phyloP scores from a whole-genome alignment of 2,329 filamentous ascomycete species.

The Dactylellina haptotyla region DNA sequence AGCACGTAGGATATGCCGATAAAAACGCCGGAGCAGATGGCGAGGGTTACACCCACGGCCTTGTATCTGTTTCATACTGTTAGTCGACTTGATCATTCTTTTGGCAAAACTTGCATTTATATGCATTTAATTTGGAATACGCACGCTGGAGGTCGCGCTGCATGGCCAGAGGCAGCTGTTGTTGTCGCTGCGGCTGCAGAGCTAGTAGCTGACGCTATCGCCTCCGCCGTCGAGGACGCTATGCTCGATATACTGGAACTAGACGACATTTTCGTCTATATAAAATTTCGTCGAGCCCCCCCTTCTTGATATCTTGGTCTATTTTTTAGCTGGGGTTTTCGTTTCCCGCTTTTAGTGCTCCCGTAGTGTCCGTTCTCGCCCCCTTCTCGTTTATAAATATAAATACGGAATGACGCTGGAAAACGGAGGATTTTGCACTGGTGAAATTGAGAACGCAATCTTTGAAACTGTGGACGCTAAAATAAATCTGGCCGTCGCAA shows the following conservation, averaged over 20 bases:
- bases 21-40: slow-evolving; percentile 86
- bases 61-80: slow-evolving; percentile 71
- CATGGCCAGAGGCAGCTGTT: not conserved
- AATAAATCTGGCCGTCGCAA: slow-evolving; percentile 38
- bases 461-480: slow-evolving; percentile 11
- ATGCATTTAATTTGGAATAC: not conserved
- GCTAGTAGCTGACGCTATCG: slow-evolving; percentile 29
- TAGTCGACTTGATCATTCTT: slow-evolving; percentile 4
- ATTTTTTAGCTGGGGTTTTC: slow-evolving; percentile 17
- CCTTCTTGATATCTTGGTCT: too few relatives aligned
- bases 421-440: not conserved
- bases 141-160: slow-evolving; percentile 36
- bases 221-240: slow-evolving; percentile 18
- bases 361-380: slow-evolving; percentile 6
- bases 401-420: not conserved
- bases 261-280: slow-evolving; percentile 6
- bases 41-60: slow-evolving; percentile 83
- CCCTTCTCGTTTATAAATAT: not conserved
- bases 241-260: slow-evolving; percentile 34
- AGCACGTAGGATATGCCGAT: slow-evolving; percentile 95
- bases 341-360: slow-evolving; percentile 4
- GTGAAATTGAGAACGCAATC: not conserved
- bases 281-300: too few relatives aligned
- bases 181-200: slow-evolving; percentile 40
- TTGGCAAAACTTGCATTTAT: not conserved